These are phyloP conservation scores for Eucalyptus cloeziana DNA, from an alignment of 345 rosid species.

Conservation along the genomic window DNA sequence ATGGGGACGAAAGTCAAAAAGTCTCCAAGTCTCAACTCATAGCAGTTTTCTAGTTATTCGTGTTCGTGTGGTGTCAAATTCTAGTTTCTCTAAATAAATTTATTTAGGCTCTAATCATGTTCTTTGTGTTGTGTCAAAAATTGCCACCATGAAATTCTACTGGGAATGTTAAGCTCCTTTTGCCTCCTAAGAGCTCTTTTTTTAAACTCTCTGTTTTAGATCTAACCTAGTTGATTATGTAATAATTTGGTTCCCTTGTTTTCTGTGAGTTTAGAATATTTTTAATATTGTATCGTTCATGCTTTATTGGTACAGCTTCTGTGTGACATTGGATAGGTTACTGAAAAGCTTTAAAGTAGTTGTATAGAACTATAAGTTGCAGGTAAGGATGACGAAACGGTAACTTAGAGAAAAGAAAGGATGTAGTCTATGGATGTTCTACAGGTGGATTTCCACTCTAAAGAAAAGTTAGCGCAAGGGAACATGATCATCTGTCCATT, in stretches of 20 bases:
- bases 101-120: background rate
- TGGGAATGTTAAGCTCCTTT: background rate
- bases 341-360: background rate
- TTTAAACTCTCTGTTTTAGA: background rate
- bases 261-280: background rate
- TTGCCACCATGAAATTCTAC: background rate
- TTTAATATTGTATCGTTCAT: background rate
- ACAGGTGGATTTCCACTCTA: background rate
- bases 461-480: background rate
- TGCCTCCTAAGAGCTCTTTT: background rate
- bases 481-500: background rate
- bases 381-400: background rate
- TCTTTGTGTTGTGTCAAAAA: background rate
- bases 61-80: background rate
- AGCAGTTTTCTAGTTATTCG: background rate
- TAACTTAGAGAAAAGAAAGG: background rate
- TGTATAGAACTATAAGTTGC: background rate
- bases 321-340: background rate
- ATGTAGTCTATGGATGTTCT: background rate
- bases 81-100: background rate
- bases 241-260: background rate
- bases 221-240: background rate
- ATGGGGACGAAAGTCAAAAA: background rate
- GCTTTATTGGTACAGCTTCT: background rate
- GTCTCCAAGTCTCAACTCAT: background rate